These are phyloP conservation scores for Wickerhamiella lipophila DNA, from an alignment of 805 yeast genomes.

Conservation along the genomic window DNA sequence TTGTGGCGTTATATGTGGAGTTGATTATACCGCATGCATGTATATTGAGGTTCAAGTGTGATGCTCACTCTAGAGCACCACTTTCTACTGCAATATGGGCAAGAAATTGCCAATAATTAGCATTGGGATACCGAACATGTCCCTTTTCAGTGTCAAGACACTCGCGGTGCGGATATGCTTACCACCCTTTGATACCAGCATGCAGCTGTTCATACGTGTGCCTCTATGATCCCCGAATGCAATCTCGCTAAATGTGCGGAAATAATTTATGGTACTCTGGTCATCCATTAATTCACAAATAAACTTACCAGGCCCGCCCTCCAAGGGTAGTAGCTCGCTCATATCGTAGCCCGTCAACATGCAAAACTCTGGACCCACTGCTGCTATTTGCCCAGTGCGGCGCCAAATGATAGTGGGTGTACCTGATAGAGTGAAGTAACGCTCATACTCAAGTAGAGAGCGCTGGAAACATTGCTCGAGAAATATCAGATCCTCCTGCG, in stretches of 20 bases:
- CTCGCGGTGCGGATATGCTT: slow-evolving; percentile 54
- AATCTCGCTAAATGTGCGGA: slow-evolving; percentile 66
- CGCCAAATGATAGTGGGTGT: slow-evolving; percentile 96
- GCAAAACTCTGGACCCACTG: slow-evolving; percentile 89
- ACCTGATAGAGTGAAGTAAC: slow-evolving; percentile 70
- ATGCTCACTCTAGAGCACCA: not conserved
- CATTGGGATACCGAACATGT: slow-evolving; percentile 93
- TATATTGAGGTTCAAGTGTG: too few species aligned
- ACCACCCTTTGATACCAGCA: slow-evolving; percentile 40
- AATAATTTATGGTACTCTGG: slow-evolving; percentile 72
- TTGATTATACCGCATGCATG: too few species aligned
- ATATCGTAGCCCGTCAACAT: slow-evolving; percentile 81
- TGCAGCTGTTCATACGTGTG: slow-evolving; percentile 77
- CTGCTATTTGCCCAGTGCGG: slow-evolving; percentile 87
- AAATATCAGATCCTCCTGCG: slow-evolving; percentile 82
- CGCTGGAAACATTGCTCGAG: slow-evolving; percentile 96
- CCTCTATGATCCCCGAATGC: slow-evolving; percentile 89
- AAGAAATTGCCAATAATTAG: slow-evolving; percentile 90
- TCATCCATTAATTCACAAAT: slow-evolving; percentile 72
- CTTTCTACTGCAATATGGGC: slow-evolving; percentile 40
- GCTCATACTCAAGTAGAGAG: slow-evolving; percentile 77
- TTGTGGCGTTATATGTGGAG: too few species aligned
- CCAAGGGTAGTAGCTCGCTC: slow-evolving; percentile 44
- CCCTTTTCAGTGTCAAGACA: slow-evolving; percentile 87
- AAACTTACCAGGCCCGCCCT: slow-evolving; percentile 32